Conservation (phyloP, 1,284 basidiomycete species). For the Papiliotrema flavescens region DNA sequence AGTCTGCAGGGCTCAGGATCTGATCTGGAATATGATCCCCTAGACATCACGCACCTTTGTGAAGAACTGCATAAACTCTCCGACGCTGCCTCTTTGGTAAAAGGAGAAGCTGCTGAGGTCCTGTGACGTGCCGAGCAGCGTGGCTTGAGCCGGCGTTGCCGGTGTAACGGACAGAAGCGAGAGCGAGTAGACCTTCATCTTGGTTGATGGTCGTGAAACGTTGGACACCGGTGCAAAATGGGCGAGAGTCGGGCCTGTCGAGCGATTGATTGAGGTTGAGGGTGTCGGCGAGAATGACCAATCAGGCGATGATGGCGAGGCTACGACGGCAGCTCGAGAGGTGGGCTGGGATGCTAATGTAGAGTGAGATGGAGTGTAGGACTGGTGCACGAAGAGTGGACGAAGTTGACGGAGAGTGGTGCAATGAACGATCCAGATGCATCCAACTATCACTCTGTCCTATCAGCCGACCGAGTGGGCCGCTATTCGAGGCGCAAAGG, state of each 20-base stretch:
- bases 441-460: no score
- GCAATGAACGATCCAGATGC: no score
- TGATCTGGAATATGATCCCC: neutral
- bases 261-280: neutral
- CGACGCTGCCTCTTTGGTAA: constrained; percentile 80
- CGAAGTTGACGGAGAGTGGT: no score
- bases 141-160: constrained; percentile 50
- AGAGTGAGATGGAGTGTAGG: no score
- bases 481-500: no score
- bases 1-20: constrained; percentile 54
- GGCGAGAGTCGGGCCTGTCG: no score
- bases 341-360: no score
- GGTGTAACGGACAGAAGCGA: constrained; percentile 51
- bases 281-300: neutral
- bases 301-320: neutral
- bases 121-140: constrained; percentile 67
- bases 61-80: constrained; percentile 88
- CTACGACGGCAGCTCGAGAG: no score
- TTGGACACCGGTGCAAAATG: neutral
- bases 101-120: constrained; percentile 92
- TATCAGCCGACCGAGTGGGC: no score
- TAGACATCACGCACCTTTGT: constrained; percentile 53
- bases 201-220: constrained; percentile 8
- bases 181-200: constrained; percentile 55
- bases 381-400: no score